Percentiles rank a stretch among this genome's conserved stretches.
phyloP scores from a whole-genome alignment of 345 rosid species.

The Geranium rotundifolium region DNA sequence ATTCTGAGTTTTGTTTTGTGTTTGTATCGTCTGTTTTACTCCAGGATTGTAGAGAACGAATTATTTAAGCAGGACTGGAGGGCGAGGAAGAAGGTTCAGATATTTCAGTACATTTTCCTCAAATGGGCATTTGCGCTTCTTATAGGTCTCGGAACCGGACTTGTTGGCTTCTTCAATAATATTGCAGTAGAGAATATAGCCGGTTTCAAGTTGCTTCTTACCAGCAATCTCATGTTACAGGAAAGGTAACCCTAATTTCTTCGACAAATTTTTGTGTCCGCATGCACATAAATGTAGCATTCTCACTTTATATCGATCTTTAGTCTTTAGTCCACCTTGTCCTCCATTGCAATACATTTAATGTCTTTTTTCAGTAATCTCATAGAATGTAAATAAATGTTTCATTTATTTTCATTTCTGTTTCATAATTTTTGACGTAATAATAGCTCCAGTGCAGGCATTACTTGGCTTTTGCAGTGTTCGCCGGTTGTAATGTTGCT shows the following conservation, averaged over 20 bases:
- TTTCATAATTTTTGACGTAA: background rate
- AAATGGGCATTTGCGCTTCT: conserved; percentile 33
- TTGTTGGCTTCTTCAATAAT: conserved; percentile 27
- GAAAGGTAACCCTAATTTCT: conserved; percentile 17
- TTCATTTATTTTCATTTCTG: background rate
- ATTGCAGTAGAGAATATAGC: conserved; percentile 32
- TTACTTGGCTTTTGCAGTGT: conserved; percentile 23
- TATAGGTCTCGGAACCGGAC: conserved; percentile 24
- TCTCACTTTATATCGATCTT: too few relatives aligned
- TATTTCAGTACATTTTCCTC: conserved; percentile 30
- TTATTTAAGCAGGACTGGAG: conserved; percentile 43
- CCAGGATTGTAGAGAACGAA: conserved; percentile 35
- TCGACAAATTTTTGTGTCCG: too few relatives aligned
- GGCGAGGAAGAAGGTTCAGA: conserved; percentile 24
- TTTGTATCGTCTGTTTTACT: background rate
- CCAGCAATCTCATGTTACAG: conserved; percentile 17
- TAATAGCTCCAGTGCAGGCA: conserved; percentile 26
- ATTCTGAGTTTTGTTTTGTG: background rate
- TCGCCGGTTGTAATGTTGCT: conserved; percentile 22
- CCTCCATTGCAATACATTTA: too few relatives aligned
- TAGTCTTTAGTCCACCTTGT: too few relatives aligned
- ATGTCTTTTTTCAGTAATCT: too few relatives aligned
- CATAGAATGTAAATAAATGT: background rate
- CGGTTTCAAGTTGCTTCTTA: conserved; percentile 32
- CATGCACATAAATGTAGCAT: background rate